Percentiles rank a stretch among this genome's conserved stretches.
Conservation (phyloP, 2,329 filamentous ascomycete species). For the Stromatinia cepivora region DNA sequence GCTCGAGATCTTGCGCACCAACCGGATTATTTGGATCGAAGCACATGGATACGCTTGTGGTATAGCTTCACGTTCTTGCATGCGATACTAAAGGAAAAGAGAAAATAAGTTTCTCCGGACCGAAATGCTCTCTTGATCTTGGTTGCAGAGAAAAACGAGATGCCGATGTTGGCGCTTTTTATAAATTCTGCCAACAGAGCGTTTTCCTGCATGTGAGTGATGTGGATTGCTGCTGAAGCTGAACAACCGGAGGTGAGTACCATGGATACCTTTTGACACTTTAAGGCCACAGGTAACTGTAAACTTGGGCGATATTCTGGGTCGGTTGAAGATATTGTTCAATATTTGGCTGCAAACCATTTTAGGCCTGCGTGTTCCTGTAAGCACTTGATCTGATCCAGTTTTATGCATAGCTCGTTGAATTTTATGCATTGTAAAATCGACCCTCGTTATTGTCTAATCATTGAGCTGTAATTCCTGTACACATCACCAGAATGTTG, state of each 20-base stretch:
- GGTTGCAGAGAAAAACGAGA: neutral
- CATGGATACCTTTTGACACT: neutral
- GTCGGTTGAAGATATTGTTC: neutral
- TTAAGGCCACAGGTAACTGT: neutral
- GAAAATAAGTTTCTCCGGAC: conserved; percentile 16
- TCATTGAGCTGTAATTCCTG: neutral
- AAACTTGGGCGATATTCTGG: neutral
- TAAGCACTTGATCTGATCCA: conserved; percentile 5
- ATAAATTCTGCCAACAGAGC: neutral
- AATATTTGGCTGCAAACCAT: neutral
- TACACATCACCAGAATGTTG: neutral
- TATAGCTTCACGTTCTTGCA: conserved; percentile 5
- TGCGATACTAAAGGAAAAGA: neutral
- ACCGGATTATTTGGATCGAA: conserved; percentile 19
- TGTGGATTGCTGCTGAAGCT: neutral
- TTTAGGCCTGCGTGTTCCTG: neutral
- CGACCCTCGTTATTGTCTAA: neutral
- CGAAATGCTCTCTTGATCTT: neutral
- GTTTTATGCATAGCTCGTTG: conserved; percentile 3
- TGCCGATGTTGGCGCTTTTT: neutral
- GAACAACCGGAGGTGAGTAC: neutral
- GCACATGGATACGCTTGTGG: conserved; percentile 5
- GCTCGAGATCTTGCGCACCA: conserved; percentile 20
- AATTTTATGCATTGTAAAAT: conserved; percentile 19
- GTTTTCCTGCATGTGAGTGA: neutral